phyloP scores from a whole-genome alignment of 345 rosid genomes.

The Combretum micranthum region DNA sequence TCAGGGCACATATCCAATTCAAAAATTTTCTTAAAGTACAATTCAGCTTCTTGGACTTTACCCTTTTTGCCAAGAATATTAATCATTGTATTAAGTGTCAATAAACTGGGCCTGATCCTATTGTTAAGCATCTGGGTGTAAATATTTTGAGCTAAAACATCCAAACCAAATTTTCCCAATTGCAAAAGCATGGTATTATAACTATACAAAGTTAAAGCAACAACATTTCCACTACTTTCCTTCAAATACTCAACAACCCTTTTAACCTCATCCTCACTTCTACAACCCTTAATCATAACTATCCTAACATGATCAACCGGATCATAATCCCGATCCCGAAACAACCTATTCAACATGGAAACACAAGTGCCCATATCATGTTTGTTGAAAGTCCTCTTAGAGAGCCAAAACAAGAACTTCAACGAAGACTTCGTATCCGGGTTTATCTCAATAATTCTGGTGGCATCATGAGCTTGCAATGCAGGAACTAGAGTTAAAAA shows the following conservation, averaged over 20 bases:
- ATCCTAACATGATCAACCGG: constrained; percentile 51
- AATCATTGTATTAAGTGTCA: constrained; percentile 54
- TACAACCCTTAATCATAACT: constrained; percentile 49
- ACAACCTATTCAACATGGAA: constrained; percentile 47
- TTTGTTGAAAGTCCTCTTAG: constrained; percentile 40
- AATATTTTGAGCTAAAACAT: constrained; percentile 33
- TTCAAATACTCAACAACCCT: constrained; percentile 38
- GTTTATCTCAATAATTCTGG: constrained; percentile 36
- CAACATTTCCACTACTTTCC: constrained; percentile 21
- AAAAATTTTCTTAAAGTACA: constrained; percentile 37
- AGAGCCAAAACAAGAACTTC: constrained; percentile 45
- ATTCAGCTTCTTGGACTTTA: constrained; percentile 40
- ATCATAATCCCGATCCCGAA: constrained; percentile 25
- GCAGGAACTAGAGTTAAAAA: constrained; percentile 20
- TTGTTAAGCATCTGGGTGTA: constrained; percentile 30
- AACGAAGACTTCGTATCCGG: constrained; percentile 21
- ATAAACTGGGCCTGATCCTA: constrained; percentile 45
- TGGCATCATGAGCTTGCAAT: constrained; percentile 38
- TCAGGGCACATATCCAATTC: constrained; percentile 42
- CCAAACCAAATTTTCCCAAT: constrained; percentile 48
- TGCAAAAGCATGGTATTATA: constrained; percentile 54
- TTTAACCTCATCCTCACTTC: constrained; percentile 35
- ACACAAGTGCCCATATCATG: constrained; percentile 36
- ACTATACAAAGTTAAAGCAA: constrained; percentile 41
- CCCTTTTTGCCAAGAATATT: constrained; percentile 51